A percentile compares a stretch with the other conserved stretches of the same genome.
These are phyloP conservation scores for Cytospora paraplurivora DNA, from an alignment of 2,329 filamentous ascomycete species.

Conservation along the genomic window DNA sequence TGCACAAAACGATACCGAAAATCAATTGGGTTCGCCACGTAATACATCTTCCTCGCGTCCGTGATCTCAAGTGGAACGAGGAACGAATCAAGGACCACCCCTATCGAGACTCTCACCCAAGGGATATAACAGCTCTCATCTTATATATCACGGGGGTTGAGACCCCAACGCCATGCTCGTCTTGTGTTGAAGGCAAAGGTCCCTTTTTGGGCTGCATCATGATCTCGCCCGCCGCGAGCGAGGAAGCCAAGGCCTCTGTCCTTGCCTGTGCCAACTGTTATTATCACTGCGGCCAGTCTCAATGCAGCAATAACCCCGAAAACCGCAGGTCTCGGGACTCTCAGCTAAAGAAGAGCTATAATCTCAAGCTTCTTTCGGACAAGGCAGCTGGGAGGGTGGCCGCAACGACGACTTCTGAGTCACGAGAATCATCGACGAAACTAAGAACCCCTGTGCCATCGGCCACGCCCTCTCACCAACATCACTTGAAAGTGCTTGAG, in stretches of 20 bases:
- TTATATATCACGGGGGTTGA: constrained; percentile 39
- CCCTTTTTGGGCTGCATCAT: constrained; percentile 37
- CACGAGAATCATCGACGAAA: background rate
- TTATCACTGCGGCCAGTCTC: constrained; percentile 25
- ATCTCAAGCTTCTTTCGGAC: constrained; percentile 19
- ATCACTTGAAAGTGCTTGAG: background rate
- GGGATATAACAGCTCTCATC: constrained; percentile 37
- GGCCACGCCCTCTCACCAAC: background rate
- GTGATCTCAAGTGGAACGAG: constrained; percentile 37
- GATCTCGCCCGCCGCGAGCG: constrained; percentile 6
- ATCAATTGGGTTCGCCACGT: constrained; percentile 33
- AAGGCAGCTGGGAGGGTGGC: constrained; percentile 4
- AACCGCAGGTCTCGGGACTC: constrained; percentile 1
- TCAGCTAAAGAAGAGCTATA: constrained; percentile 17
- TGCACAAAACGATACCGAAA: constrained; percentile 23
- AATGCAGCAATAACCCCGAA: constrained; percentile 20
- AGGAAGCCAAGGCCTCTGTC: constrained; percentile 15
- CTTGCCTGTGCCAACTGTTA: constrained; percentile 28
- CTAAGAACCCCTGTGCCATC: background rate
- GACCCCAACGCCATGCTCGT: constrained; percentile 33
- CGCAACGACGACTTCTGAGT: background rate
- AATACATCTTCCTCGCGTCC: constrained; percentile 33
- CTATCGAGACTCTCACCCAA: constrained; percentile 32
- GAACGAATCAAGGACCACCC: constrained; percentile 29
- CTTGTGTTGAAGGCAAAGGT: constrained; percentile 34